A percentile compares a stretch with the other conserved stretches of the same genome.
Conservation (phyloP, 306 rosid species). For the Carpinus viminea region DNA sequence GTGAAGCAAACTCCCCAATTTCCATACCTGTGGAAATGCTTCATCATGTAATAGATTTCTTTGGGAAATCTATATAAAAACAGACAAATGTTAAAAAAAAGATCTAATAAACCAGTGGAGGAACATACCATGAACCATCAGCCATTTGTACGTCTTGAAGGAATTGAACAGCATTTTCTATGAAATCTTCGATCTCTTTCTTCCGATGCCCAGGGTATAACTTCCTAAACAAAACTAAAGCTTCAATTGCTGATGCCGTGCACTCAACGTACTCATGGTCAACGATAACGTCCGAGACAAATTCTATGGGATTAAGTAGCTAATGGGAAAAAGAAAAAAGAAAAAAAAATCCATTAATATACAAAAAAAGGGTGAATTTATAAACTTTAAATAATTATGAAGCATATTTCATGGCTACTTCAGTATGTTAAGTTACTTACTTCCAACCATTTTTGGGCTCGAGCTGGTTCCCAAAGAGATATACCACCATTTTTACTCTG, state of each 20-base stretch:
- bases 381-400: conserved; percentile 32
- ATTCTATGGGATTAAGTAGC: conserved; percentile 41
- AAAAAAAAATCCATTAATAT: neutral
- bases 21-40: conserved; percentile 36
- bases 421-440: conserved; percentile 31
- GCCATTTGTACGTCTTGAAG: conserved; percentile 39
- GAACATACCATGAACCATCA: conserved; percentile 42
- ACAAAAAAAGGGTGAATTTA: neutral
- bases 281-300: conserved; percentile 36
- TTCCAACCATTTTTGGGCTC: conserved; percentile 61
- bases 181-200: conserved; percentile 42
- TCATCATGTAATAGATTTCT: neutral
- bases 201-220: conserved; percentile 41
- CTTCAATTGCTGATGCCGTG: conserved; percentile 49
- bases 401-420: neutral
- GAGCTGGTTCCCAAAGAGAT: conserved; percentile 71
- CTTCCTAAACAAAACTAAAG: conserved; percentile 42
- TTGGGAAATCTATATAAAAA: neutral
- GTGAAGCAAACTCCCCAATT: conserved; percentile 68
- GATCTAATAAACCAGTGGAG: neutral
- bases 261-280: conserved; percentile 57
- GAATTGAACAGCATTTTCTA: conserved; percentile 33
- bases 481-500: conserved; percentile 79
- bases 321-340: neutral
- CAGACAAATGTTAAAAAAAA: neutral